Percentiles rank a stretch among this genome's conserved stretches.
These are phyloP conservation scores for Trifolium pratense DNA, from an alignment of 306 rosid genomes.

Conservation along the genomic window DNA sequence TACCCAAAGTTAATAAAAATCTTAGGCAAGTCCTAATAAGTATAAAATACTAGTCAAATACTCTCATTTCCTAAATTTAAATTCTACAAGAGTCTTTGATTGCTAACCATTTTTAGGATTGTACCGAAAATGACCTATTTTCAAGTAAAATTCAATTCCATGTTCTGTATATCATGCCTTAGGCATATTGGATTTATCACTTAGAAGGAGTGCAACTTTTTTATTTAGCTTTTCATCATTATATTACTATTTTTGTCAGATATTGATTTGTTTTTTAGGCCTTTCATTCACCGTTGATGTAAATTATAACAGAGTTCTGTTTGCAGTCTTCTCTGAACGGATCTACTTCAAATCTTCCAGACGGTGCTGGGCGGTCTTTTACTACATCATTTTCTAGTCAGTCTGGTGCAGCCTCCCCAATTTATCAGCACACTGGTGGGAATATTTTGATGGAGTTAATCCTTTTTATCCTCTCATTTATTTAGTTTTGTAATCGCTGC, in stretches of 20 bases:
- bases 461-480: conserved; percentile 29
- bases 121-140: not conserved
- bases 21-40: not conserved
- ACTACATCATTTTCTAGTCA: conserved; percentile 92
- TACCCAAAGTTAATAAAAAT: no score
- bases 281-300: not conserved
- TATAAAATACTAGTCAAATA: not conserved
- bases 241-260: not conserved
- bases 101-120: not conserved
- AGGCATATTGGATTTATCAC: conserved; percentile 11
- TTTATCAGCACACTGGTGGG: conserved; percentile 91
- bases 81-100: not conserved
- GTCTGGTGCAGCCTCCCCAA: conserved; percentile 96
- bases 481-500: conserved; percentile 47
- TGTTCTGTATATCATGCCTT: conserved; percentile 16
- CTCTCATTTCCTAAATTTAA: not conserved
- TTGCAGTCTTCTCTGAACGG: conserved; percentile 94
- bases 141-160: not conserved
- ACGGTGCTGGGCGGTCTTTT: conserved; percentile 84
- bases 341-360: conserved; percentile 91
- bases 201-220: conserved; percentile 12
- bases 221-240: not conserved
- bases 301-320: conserved; percentile 37
- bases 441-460: conserved; percentile 45
- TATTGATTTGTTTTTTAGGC: conserved; percentile 6